phyloP scores from a whole-genome alignment of 2,329 filamentous ascomycete genomes.

The Camptophora hylomeconis region DNA sequence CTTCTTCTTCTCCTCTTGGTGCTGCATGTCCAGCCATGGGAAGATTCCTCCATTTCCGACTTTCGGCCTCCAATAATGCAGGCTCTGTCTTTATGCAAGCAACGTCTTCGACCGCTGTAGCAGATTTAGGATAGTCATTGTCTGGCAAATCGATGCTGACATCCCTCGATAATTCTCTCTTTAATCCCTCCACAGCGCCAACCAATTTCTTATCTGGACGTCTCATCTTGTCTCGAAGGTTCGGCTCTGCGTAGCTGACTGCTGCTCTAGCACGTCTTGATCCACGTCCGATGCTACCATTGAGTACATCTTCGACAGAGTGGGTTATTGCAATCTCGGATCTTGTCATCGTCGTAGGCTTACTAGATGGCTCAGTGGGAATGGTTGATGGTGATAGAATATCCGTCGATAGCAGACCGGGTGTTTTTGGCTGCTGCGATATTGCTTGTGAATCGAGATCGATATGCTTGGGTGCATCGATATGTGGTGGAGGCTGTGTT shows the following conservation, averaged over 20 bases:
- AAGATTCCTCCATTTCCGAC: constrained; percentile 4
- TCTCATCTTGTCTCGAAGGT: constrained; percentile 70
- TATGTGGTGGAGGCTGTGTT: not conserved
- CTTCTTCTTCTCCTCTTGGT: constrained; percentile 9
- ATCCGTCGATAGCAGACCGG: constrained; percentile 7
- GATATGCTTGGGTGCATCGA: constrained; percentile 1
- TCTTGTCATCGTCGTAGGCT: constrained; percentile 4
- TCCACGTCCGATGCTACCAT: constrained; percentile 43
- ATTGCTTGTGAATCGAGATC: not conserved
- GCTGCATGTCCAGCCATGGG: constrained; percentile 12
- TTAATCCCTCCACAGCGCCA: constrained; percentile 56
- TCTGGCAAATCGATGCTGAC: constrained; percentile 31
- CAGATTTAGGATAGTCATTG: constrained; percentile 16
- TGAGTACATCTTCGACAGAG: constrained; percentile 18
- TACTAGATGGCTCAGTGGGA: constrained; percentile 16
- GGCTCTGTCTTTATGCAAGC: constrained; percentile 9
- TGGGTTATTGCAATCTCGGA: constrained; percentile 14
- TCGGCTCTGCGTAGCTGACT: constrained; percentile 73
- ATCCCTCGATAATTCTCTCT: constrained; percentile 15
- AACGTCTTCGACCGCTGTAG: not conserved
- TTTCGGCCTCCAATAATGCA: constrained; percentile 9
- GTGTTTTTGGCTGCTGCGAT: constrained; percentile 14
- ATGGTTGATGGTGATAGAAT: constrained; percentile 11
- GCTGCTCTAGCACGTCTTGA: constrained; percentile 54
- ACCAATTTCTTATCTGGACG: constrained; percentile 63